Evolutionary conservation across 306 rosid species (phyloP).

Genomic region (Trifolium repens): DNA sequence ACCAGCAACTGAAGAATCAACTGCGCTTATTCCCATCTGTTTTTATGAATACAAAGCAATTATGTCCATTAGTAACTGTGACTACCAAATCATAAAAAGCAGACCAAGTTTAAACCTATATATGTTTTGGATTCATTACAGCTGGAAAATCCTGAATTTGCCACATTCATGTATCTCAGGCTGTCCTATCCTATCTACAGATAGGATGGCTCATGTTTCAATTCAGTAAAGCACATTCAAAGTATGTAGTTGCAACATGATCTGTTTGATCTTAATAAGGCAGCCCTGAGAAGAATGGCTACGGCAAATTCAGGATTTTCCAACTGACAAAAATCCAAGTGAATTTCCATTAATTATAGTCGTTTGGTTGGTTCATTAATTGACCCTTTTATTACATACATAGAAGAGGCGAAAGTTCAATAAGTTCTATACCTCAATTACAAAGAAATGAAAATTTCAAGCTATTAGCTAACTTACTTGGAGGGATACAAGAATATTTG

Average conservation of each 20-base stretch:
- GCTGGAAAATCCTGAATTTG: conserved; percentile 9
- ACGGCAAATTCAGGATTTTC: neutral
- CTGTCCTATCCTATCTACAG: neutral
- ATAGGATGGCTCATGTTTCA: neutral
- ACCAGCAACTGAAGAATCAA: conserved; percentile 51
- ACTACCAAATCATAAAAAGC: conserved; percentile 7
- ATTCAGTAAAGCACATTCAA: neutral
- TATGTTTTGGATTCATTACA: neutral
- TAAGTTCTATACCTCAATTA: conserved; percentile 2
- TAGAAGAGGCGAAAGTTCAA: conserved; percentile 9
- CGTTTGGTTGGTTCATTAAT: conserved; percentile 14
- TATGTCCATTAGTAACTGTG: conserved; percentile 39
- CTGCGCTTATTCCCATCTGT: conserved; percentile 64
- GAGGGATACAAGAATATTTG: conserved; percentile 80
- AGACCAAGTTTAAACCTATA: neutral
- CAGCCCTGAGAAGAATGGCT: neutral
- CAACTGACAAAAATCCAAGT: neutral
- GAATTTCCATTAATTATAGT: neutral
- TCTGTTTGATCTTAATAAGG: neutral
- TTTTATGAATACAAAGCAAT: conserved; percentile 31
- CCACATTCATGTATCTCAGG: neutral
- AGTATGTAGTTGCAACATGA: neutral
- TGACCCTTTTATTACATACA: conserved; percentile 3
- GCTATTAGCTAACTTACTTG: conserved; percentile 62
- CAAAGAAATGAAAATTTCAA: conserved; percentile 28